Conservation (phyloP, 2,329 filamentous ascomycete genomes). For the Cadophora sp. region DNA sequence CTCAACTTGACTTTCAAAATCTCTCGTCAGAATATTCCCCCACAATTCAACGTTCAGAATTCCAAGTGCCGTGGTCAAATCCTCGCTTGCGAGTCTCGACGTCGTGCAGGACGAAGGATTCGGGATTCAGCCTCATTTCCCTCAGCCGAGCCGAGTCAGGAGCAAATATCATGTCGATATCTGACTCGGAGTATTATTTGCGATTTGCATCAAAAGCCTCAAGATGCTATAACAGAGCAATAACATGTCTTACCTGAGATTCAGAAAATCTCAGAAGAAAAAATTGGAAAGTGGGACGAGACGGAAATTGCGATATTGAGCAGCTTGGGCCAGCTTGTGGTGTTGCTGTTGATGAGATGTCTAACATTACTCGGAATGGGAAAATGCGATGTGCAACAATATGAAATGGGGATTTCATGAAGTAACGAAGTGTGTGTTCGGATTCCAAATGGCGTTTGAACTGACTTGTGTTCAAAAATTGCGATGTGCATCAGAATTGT, state of each 20-base stretch:
- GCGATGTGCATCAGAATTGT: conserved; percentile 1
- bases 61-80: not conserved
- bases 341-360: not conserved
- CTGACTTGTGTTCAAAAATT: not conserved
- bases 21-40: too few relatives aligned
- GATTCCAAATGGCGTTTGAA: not conserved
- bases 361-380: conserved; percentile 7
- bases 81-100: not conserved
- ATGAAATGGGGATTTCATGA: too few relatives aligned
- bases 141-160: not conserved
- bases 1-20: not conserved
- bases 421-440: not conserved
- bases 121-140: not conserved
- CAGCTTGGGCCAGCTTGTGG: conserved; percentile 7
- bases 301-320: not conserved
- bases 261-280: not conserved
- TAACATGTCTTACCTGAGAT: conserved; percentile 3
- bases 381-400: conserved; percentile 6
- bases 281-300: conserved; percentile 4
- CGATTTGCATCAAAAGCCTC: conserved; percentile 15
- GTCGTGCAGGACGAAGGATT: not conserved
- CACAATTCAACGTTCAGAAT: not conserved
- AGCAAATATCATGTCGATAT: conserved; percentile 6
- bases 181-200: conserved; percentile 17
- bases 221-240: not conserved